phyloP scores from a whole-genome alignment of 192 early-diverging fungal genomes.

The Backusella australiensis region DNA sequence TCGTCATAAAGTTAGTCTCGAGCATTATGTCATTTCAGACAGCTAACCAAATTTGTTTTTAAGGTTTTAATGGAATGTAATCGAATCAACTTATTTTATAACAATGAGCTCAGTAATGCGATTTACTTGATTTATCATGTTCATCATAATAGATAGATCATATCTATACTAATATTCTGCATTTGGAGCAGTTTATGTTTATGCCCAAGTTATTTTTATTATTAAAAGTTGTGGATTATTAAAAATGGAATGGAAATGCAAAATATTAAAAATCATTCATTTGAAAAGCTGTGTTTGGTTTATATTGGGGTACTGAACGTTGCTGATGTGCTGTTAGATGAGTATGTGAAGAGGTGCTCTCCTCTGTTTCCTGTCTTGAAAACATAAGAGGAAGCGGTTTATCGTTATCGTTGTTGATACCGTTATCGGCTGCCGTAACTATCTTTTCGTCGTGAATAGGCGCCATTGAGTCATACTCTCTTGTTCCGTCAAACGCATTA shows the following conservation, averaged over 20 bases:
- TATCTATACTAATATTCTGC: neutral
- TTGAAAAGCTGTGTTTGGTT: neutral
- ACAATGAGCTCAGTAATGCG: too few species aligned
- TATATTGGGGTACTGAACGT: neutral
- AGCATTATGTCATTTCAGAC: neutral
- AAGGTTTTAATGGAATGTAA: neutral
- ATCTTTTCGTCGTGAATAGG: neutral
- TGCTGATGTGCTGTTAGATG: neutral
- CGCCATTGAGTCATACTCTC: neutral
- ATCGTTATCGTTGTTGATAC: neutral
- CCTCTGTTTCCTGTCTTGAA: neutral
- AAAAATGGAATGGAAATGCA: neutral
- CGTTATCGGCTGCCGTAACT: neutral
- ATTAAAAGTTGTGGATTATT: neutral
- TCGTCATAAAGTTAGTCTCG: neutral
- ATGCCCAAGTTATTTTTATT: neutral
- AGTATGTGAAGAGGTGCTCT: neutral
- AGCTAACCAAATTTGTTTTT: neutral
- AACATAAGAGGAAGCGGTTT: neutral
- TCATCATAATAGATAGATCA: neutral
- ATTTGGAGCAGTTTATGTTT: neutral
- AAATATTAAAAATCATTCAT: conserved; percentile 1
- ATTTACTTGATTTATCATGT: neutral
- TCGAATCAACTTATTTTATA: neutral
- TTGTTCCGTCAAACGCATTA: neutral